Evolutionary conservation across 257 asterid genomes (phyloP).

Genomic region (Solanum raphanifolium): DNA sequence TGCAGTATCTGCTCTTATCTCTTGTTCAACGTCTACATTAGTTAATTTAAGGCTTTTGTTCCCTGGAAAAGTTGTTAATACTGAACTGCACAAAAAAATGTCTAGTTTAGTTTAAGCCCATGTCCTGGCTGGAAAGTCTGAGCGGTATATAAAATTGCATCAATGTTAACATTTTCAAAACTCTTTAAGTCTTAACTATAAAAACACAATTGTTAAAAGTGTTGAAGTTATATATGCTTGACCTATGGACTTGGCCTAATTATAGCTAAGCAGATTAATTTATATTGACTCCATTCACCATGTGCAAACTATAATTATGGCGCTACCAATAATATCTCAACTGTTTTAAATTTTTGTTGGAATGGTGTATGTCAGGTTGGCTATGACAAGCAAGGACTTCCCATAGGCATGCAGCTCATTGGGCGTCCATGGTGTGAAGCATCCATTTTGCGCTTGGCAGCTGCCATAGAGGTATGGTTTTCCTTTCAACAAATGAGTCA

Average conservation of each 20-base stretch:
- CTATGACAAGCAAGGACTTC: conserved; percentile 89
- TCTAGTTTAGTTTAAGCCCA: not conserved
- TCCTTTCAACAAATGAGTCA: not conserved
- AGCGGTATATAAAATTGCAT: not conserved
- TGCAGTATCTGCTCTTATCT: not conserved
- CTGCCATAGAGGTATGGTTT: conserved; percentile 62
- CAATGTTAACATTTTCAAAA: not conserved
- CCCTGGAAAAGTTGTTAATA: not conserved
- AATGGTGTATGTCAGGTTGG: conserved; percentile 44
- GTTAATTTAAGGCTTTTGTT: not conserved
- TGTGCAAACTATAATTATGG: not conserved
- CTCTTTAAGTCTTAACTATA: not conserved
- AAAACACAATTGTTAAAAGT: not conserved
- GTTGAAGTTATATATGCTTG: not conserved
- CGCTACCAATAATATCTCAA: not conserved
- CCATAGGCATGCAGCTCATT: conserved; percentile 85
- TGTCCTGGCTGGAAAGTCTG: not conserved
- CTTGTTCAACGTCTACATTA: not conserved
- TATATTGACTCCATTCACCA: not conserved
- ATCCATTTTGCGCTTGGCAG: conserved; percentile 74
- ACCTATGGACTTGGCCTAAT: not conserved
- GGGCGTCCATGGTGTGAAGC: conserved; percentile 99
- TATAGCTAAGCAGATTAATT: not conserved
- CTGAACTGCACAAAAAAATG: not conserved
- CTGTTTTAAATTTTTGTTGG: not conserved